Conservation (phyloP, 352 stramenopile genomes). For the Phytophthora colocasiae region DNA sequence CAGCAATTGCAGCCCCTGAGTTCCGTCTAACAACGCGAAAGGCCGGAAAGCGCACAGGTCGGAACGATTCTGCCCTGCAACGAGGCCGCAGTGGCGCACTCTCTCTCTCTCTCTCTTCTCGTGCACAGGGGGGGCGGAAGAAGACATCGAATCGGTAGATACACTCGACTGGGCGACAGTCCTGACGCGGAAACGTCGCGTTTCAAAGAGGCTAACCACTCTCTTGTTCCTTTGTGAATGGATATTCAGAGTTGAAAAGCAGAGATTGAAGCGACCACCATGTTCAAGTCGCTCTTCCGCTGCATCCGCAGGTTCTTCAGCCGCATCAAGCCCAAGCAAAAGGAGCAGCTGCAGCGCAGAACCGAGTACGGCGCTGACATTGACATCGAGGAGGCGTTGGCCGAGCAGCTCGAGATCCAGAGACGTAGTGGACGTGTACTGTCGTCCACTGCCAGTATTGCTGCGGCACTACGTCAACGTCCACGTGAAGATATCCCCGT, state of each 20-base stretch:
- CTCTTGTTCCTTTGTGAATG: slow-evolving; percentile 8
- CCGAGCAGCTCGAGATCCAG: slow-evolving; percentile 44
- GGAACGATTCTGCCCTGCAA: slow-evolving; percentile 24
- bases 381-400: slow-evolving; percentile 49
- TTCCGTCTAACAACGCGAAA: slow-evolving; percentile 37
- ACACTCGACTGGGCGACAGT: slow-evolving; percentile 18
- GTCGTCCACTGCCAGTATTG: slow-evolving; percentile 49
- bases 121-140: slow-evolving; percentile 25
- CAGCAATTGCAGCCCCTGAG: slow-evolving; percentile 30
- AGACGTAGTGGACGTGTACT: slow-evolving; percentile 39
- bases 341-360: slow-evolving; percentile 20
- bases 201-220: slow-evolving; percentile 9
- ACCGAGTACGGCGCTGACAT: slow-evolving; percentile 41
- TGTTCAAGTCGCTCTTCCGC: slow-evolving; percentile 49
- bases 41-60: slow-evolving; percentile 19
- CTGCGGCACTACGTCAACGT: slow-evolving; percentile 41
- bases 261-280: slow-evolving; percentile 7
- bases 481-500: slow-evolving; percentile 35
- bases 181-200: slow-evolving; percentile 11
- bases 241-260: slow-evolving; percentile 21
- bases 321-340: slow-evolving; percentile 36
- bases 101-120: slow-evolving; percentile 8
- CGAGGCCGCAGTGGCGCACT: slow-evolving; percentile 14
- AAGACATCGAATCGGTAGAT: slow-evolving; percentile 38
- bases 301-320: slow-evolving; percentile 45